Percentiles rank a stretch among this genome's conserved stretches.
Evolutionary conservation across 2,329 filamentous ascomycete species (phyloP).

Genomic region (Leptosphaerulina australis): DNA sequence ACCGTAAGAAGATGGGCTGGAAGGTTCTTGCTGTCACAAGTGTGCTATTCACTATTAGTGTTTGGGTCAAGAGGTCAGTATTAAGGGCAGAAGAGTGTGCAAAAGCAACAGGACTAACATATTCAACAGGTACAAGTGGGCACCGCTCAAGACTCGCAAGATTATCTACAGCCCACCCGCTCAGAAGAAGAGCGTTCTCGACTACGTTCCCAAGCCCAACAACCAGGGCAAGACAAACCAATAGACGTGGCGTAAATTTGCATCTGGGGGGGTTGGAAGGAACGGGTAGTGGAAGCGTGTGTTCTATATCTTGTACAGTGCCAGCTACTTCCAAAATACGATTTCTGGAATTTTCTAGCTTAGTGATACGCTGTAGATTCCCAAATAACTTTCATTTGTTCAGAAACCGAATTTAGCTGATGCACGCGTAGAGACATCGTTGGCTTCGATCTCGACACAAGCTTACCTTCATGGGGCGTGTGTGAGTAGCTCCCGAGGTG

Average conservation of each 20-base stretch:
- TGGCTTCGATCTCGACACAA: conserved; percentile 1
- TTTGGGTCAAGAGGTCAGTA: conserved; percentile 91
- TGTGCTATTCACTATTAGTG: conserved; percentile 80
- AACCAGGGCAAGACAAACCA: conserved; percentile 43
- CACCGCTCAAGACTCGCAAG: conserved; percentile 94
- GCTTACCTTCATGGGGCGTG: neutral
- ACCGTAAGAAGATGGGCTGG: conserved; percentile 99
- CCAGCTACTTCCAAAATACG: conserved; percentile 46
- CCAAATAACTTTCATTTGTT: conserved; percentile 18
- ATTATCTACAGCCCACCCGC: conserved; percentile 80
- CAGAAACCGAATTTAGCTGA: conserved; percentile 11
- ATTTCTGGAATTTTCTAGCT: conserved; percentile 39
- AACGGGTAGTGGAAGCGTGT: conserved; percentile 38
- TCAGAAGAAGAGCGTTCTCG: conserved; percentile 39
- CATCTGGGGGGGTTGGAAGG: conserved; percentile 27
- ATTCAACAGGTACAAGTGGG: conserved; percentile 83
- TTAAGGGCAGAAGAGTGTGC: neutral
- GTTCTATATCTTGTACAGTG: conserved; percentile 50
- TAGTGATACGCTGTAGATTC: conserved; percentile 33
- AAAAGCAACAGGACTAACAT: conserved; percentile 34
- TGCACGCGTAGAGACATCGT: conserved; percentile 17
- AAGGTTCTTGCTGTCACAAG: conserved; percentile 86
- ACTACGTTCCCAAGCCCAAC: conserved; percentile 42
- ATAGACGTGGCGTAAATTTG: conserved; percentile 28
- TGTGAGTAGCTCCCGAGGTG: neutral